These are phyloP conservation scores for Daphne laureola DNA, from an alignment of 441 rosid species.

Conservation along the genomic window DNA sequence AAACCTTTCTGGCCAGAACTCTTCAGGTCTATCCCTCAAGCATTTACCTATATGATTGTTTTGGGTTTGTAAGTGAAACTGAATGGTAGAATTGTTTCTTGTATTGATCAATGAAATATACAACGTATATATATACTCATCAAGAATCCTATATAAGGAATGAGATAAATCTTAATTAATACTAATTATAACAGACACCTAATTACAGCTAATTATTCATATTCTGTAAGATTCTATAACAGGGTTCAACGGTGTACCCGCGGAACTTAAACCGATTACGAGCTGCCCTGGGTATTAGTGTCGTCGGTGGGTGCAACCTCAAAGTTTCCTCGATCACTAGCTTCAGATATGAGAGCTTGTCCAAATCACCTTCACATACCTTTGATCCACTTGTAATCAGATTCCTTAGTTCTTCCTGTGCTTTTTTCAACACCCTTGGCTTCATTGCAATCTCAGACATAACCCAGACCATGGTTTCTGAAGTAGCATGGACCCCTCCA, in stretches of 20 bases:
- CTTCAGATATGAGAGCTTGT: not conserved
- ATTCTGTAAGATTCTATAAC: too few relatives aligned
- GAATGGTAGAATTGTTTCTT: too few relatives aligned
- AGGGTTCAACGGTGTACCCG: not conserved
- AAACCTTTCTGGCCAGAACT: slow-evolving; percentile 2
- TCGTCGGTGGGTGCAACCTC: not conserved
- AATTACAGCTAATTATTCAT: too few relatives aligned
- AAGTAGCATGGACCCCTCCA: not conserved
- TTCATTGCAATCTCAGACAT: not conserved
- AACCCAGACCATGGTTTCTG: not conserved
- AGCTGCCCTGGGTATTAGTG: too few relatives aligned
- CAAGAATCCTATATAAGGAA: too few relatives aligned
- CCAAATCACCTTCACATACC: not conserved
- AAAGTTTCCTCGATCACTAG: slow-evolving; percentile 3
- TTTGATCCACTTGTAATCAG: not conserved
- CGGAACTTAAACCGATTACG: not conserved
- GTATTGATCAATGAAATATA: too few relatives aligned
- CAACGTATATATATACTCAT: too few relatives aligned
- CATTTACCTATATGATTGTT: too few relatives aligned
- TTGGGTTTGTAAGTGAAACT: too few relatives aligned
- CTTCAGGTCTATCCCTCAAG: not conserved
- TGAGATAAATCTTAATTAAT: too few relatives aligned
- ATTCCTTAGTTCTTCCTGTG: not conserved
- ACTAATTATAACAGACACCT: too few relatives aligned
- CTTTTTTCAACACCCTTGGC: not conserved